Evolutionary conservation across 768 basidiomycete genomes (phyloP), one percentile per base, ranked within the genome.

Genomic region (Coprinellus aureogranulatus): DNA sequence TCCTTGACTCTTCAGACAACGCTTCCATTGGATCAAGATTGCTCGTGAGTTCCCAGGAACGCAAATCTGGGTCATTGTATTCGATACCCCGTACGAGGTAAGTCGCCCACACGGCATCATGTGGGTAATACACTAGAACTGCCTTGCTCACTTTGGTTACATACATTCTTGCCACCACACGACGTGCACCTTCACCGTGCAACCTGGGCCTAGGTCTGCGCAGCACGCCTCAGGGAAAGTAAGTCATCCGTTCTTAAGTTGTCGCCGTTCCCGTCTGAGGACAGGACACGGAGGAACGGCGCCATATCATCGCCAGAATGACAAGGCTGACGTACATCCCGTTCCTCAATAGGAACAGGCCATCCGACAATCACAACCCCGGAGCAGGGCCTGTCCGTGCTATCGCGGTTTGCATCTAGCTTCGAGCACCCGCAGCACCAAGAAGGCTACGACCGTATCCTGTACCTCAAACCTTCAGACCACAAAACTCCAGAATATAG

Each of bases 81-180:
- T 91, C 62, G 85, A 90, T 67, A 88, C 83, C 4, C 87, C 88
- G 59, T 87, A 88, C 71, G 80, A 88, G 72, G 89, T 90, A 64
- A 75, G 79, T 69, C 41, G 20, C 41, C 18, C 41, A 44, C 26
- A 50, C 48, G n/a, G n/a, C n/a, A n/a, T n/a, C n/a, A n/a, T n/a
- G n/a, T n/a, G n/a, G 34, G 34, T 14, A 34, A 34, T 34, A 34
- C 34, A 34, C 34, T n/a, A n/a, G n/a, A n/a, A n/a, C n/a, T n/a
- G n/a, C n/a, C n/a, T n/a, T n/a, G n/a, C n/a, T n/a, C n/a, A n/a
- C 8, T 34, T 34, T 34, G 34, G 34, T 6, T 6, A 34, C 14
- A 14, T 6, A 34, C 34, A 34, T 34, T 34, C 34, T 14, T 34
- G 34, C n/a, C 14, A 34, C 34, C 34, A 34, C 34, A 34, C 34